Evolutionary conservation across 1,139 yeast species (phyloP).

Genomic region (Yamadazyma trypodendri): DNA sequence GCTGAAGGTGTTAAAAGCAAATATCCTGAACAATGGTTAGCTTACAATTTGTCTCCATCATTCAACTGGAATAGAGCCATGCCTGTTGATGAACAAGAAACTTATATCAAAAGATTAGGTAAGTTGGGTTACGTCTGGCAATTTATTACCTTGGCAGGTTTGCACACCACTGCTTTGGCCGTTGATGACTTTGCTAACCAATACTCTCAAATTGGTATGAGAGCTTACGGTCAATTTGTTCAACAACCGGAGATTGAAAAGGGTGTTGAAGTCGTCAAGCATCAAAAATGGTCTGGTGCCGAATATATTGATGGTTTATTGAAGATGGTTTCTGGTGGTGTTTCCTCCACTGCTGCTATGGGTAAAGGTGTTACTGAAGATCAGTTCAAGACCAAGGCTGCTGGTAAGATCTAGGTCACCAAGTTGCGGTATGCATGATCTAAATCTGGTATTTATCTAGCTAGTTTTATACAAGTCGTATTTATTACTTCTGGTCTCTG

Average conservation of each 20-base stretch:
- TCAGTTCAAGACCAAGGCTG: conserved; percentile 63
- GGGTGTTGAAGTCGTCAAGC: conserved; percentile 95
- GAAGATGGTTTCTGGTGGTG: conserved; percentile 92
- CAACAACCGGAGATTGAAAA: conserved; percentile 87
- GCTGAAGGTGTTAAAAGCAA: conserved; percentile 84
- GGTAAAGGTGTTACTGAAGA: conserved; percentile 98
- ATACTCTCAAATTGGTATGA: conserved; percentile 85
- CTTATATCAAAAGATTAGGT: conserved; percentile 85
- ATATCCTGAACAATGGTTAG: conserved; percentile 90
- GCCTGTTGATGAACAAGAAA: conserved; percentile 83
- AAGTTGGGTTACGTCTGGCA: conserved; percentile 96
- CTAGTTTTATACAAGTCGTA: too few species aligned
- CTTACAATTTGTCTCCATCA: conserved; percentile 93
- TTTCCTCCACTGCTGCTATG: conserved; percentile 95
- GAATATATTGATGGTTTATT: conserved; percentile 91
- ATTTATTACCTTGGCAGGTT: conserved; percentile 95
- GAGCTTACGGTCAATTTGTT: conserved; percentile 85
- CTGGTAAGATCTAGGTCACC: conserved; percentile 9
- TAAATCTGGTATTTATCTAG: too few species aligned
- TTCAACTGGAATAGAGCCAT: conserved; percentile 98
- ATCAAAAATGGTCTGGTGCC: conserved; percentile 99
- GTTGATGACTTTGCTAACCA: conserved; percentile 81
- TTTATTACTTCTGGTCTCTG: too few species aligned
- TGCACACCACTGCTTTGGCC: conserved; percentile 94
- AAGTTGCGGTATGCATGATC: too few species aligned